These are phyloP conservation scores for Thalia dealbata DNA, from an alignment of 176 grass and related monocot species.

Conservation along the genomic window DNA sequence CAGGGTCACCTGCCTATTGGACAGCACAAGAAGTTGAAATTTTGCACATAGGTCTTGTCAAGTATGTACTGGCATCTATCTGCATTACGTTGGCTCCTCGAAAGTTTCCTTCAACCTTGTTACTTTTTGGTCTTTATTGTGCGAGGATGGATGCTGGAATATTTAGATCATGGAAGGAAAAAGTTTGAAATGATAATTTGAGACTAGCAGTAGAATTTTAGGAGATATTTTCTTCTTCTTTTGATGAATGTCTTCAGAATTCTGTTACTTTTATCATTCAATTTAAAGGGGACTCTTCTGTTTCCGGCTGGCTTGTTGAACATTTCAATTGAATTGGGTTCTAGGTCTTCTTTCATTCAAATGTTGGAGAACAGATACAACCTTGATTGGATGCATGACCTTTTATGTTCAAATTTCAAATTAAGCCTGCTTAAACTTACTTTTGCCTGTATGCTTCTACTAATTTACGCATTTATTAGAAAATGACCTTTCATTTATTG, in stretches of 20 bases:
- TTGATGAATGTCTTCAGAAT: neutral
- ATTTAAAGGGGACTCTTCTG: neutral
- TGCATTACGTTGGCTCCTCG: neutral
- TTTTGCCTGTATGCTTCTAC: neutral
- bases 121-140: neutral
- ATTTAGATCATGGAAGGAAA: neutral
- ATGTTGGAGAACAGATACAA: neutral
- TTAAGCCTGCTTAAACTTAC: neutral
- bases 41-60: slow-evolving; percentile 1
- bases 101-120: neutral
- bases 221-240: neutral
- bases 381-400: neutral
- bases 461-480: neutral
- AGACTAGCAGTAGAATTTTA: neutral
- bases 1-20: neutral
- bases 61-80: slow-evolving; percentile 4
- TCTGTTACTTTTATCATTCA: neutral
- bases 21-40: neutral
- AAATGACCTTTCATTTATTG: neutral
- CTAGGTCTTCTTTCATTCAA: neutral
- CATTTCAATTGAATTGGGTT: neutral
- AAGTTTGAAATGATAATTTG: neutral
- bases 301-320: neutral
- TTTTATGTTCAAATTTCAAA: neutral
- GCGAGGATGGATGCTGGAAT: neutral